Evolutionary conservation across 2,329 filamentous ascomycete genomes (phyloP).

Genomic region (Xylaria sp.): DNA sequence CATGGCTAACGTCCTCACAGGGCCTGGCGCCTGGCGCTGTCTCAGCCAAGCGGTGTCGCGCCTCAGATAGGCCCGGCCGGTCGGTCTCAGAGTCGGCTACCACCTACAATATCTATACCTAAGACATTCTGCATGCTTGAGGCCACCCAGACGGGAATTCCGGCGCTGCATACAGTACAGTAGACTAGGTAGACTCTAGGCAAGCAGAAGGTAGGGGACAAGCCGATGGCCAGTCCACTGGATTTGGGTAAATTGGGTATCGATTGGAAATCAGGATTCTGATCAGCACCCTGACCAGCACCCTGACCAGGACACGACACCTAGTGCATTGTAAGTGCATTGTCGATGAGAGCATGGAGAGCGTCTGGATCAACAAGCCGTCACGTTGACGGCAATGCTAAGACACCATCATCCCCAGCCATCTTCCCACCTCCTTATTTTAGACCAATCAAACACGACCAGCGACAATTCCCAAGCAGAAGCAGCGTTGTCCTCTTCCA

Average conservation of each 20-base stretch:
- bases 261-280: not conserved
- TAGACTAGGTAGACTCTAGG: too few species aligned
- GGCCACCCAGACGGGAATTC: not conserved
- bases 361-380: not conserved
- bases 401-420: not conserved
- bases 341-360: not conserved
- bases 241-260: not conserved
- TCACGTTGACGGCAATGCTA: conserved; percentile 1
- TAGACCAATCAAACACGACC: conserved; percentile 3
- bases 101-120: not conserved
- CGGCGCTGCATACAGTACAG: not conserved
- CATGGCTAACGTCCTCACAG: too few species aligned
- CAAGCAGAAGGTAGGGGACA: too few species aligned
- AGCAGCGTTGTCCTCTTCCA: not conserved
- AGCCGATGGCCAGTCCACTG: not conserved
- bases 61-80: not conserved
- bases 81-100: not conserved
- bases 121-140: conserved; percentile 3
- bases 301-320: not conserved
- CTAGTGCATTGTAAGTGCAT: too few species aligned
- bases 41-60: conserved; percentile 7
- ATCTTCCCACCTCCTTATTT: too few species aligned
- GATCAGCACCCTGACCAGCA: too few species aligned
- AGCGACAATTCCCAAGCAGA: conserved; percentile 9
- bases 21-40: conserved; percentile 6